Conservation (phyloP, 2,329 filamentous ascomycete species). For the Sporothrix mexicana region DNA sequence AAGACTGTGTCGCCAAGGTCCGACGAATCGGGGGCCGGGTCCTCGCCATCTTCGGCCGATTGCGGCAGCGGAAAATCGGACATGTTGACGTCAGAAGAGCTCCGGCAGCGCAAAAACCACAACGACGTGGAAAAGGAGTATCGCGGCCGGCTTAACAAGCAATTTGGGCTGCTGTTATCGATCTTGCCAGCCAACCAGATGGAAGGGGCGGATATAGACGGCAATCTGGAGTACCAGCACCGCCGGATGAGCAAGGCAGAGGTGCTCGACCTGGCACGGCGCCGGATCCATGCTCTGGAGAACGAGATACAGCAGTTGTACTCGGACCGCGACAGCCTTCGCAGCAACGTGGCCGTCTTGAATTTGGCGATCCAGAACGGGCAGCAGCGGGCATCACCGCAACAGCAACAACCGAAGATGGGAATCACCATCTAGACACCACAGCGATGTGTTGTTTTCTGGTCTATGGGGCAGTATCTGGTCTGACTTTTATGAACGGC, state of each 20-base stretch:
- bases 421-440: constrained; percentile 8
- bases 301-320: constrained; percentile 45
- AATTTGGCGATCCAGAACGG: constrained; percentile 32
- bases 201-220: constrained; percentile 22
- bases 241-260: constrained; percentile 52
- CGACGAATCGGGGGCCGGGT: constrained; percentile 1
- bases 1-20: neutral
- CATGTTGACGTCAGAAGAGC: constrained; percentile 35
- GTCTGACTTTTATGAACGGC: neutral
- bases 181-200: constrained; percentile 45
- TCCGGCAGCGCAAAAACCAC: constrained; percentile 44
- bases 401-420: neutral
- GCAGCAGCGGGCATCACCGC: constrained; percentile 8
- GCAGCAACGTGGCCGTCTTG: constrained; percentile 34
- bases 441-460: neutral
- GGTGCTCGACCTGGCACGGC: constrained; percentile 53
- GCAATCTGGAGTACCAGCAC: constrained; percentile 40
- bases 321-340: constrained; percentile 33
- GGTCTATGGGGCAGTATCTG: neutral
- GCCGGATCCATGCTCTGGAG: constrained; percentile 51
- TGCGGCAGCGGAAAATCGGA: constrained; percentile 25
- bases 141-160: constrained; percentile 53
- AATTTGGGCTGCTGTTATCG: constrained; percentile 53
- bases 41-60: constrained; percentile 31
- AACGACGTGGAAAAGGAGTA: constrained; percentile 58